These are phyloP conservation scores for Pittosporum tobira DNA, from an alignment of 129 eudicot genomes.

Conservation along the genomic window DNA sequence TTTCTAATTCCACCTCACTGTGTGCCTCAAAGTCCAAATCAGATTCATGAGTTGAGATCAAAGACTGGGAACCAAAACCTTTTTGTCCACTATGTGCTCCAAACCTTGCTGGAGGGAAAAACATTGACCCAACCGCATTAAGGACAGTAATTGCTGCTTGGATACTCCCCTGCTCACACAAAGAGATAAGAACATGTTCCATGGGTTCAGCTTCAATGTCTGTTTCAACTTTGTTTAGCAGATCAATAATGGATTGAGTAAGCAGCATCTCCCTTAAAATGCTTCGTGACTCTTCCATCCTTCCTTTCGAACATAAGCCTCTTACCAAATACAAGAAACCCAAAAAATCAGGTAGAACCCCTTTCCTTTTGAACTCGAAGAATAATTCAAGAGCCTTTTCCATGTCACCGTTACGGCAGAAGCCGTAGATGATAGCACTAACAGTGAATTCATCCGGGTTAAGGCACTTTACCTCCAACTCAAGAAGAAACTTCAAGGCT, in stretches of 20 bases:
- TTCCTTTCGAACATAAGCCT: slow-evolving; percentile 81
- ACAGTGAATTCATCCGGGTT: slow-evolving; percentile 64
- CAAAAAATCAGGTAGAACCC: slow-evolving; percentile 54
- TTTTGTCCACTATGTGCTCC: background rate
- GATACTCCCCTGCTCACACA: slow-evolving; percentile 75
- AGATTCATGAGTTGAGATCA: slow-evolving; percentile 18
- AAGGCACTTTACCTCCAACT: slow-evolving; percentile 43
- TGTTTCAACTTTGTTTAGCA: slow-evolving; percentile 41
- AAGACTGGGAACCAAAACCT: slow-evolving; percentile 17
- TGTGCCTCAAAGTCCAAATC: slow-evolving; percentile 13
- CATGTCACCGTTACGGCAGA: slow-evolving; percentile 65
- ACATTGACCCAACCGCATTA: slow-evolving; percentile 45
- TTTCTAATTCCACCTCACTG: slow-evolving; percentile 12
- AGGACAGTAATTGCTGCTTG: slow-evolving; percentile 54
- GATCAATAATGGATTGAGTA: slow-evolving; percentile 33
- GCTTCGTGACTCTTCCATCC: slow-evolving; percentile 90
- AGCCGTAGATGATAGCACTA: slow-evolving; percentile 58
- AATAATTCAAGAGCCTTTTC: slow-evolving; percentile 66
- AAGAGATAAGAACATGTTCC: slow-evolving; percentile 37
- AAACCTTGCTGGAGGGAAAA: slow-evolving; percentile 33
- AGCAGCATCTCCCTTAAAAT: slow-evolving; percentile 78
- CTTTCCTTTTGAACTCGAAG: slow-evolving; percentile 43
- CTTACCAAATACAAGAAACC: slow-evolving; percentile 65
- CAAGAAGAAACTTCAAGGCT: slow-evolving; percentile 43
- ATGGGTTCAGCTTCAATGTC: slow-evolving; percentile 45